Evolutionary conservation across 139 green algal species (phyloP).

Genomic region (Haematococcus lacustris): DNA sequence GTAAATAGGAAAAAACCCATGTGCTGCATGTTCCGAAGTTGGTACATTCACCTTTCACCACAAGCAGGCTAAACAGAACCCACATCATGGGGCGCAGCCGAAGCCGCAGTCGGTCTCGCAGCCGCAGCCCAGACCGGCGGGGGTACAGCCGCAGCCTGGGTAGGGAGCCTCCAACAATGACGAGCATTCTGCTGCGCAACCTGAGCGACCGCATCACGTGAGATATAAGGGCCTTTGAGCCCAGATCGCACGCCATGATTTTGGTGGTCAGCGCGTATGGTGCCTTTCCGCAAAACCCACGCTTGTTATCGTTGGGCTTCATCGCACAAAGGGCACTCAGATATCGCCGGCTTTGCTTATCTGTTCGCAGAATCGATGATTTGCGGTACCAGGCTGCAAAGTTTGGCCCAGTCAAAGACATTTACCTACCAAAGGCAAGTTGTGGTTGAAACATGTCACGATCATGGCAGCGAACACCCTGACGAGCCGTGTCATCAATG

Average conservation of each 20-base stretch:
- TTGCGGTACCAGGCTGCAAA: neutral
- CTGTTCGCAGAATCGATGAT: neutral
- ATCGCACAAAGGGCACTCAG: neutral
- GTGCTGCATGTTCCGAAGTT: too few species aligned
- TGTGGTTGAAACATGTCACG: too few species aligned
- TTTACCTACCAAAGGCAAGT: constrained; percentile 2
- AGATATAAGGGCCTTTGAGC: too few species aligned
- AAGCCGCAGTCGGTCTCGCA: neutral
- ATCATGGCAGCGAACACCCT: too few species aligned
- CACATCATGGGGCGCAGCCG: too few species aligned
- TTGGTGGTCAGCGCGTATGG: neutral
- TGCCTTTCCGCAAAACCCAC: neutral
- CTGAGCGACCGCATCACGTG: neutral
- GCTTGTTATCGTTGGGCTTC: neutral
- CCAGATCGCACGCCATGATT: too few species aligned
- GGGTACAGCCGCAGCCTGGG: neutral
- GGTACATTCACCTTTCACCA: too few species aligned
- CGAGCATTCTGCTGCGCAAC: neutral
- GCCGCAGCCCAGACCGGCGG: neutral
- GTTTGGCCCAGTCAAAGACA: neutral
- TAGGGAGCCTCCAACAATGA: neutral
- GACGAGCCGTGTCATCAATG: too few species aligned
- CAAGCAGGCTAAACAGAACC: too few species aligned
- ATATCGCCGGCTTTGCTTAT: neutral
- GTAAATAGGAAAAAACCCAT: too few species aligned